Evolutionary conservation across 192 early-diverging fungal species (phyloP).

Genomic region (Entomortierella lignicola): DNA sequence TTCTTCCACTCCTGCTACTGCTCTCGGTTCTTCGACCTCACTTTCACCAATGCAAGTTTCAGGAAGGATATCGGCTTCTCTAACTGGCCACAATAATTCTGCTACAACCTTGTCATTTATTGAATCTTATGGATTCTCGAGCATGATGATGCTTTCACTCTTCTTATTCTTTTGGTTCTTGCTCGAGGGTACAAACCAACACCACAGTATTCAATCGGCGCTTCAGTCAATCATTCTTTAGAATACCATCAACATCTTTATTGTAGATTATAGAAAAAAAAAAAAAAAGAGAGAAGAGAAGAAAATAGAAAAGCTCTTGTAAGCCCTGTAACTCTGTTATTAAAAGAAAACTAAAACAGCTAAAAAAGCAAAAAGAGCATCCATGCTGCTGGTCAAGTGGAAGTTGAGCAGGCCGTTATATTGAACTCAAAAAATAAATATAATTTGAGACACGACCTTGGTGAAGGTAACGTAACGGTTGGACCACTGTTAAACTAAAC

Average conservation of each 20-base stretch:
- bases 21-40: background rate
- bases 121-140: conserved; percentile 32
- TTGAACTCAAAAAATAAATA: too few relatives aligned
- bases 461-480: too few relatives aligned
- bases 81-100: background rate
- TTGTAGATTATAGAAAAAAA: too few relatives aligned
- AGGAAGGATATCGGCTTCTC: background rate
- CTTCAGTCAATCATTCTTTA: conserved; percentile 40
- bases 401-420: too few relatives aligned
- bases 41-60: background rate
- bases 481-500: too few relatives aligned
- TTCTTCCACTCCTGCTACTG: too few relatives aligned
- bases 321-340: too few relatives aligned
- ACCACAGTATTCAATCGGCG: conserved; percentile 23
- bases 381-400: too few relatives aligned
- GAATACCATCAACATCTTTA: too few relatives aligned
- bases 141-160: conserved; percentile 41
- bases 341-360: too few relatives aligned
- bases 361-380: too few relatives aligned
- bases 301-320: background rate
- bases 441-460: too few relatives aligned
- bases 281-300: background rate
- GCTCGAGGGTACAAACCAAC: conserved; percentile 27
- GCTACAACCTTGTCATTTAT: background rate
- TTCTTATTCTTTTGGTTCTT: conserved; percentile 28